Evolutionary conservation across 1,139 yeast species (phyloP), one percentile per base, ranked within the genome.

Genomic region (Candida pseudocylindracea): DNA sequence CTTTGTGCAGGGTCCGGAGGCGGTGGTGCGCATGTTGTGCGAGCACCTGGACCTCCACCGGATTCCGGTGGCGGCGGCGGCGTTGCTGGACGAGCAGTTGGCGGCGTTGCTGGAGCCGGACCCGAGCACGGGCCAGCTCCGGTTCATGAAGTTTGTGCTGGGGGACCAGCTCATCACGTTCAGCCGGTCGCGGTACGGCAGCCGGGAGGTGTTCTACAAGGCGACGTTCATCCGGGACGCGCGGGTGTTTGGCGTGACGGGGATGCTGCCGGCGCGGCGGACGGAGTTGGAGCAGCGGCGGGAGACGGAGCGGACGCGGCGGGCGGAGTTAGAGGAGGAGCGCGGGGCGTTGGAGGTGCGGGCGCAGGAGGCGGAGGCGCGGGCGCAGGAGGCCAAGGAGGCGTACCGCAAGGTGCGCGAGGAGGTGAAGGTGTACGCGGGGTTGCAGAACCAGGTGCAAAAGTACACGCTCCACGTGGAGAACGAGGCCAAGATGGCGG

Each of bases 1-100:
- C 43, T 68, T 68, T 38, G 45, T 88, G 2, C 52, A 54, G 1
- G 98, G 94, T 0, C 93, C 94, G 1, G 46, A 51, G 8, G 64
- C 67, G n/a, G 93, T 88, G 1, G 46, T 81, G 32, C 60, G 63
- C 34, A 80, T 79, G 81, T 57, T 88, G 32, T 71, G 76, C 41
- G 72, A 67, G 37, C 60, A 62, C 26, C 55, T 67, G 10, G 58
- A 56, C 31, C 51, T 83, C 24, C 68, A 78, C 39, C 51, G 55
- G 32, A 67, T 79, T 28, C 94, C 95, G 0, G 72, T 73, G 7
- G 46, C 76, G 1, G 50, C 53, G 11, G 47, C 47, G 10, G 61
- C 60, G 1, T 3, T 45, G 72, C 30, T 42, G 57, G 7, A 51
- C 53, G 8, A 40, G 44, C 2, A 67, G 63, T 39, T 49, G 67